Base-by-base conservation (phyloP, 805 yeast genomes). In the Candida germanica region DNA sequence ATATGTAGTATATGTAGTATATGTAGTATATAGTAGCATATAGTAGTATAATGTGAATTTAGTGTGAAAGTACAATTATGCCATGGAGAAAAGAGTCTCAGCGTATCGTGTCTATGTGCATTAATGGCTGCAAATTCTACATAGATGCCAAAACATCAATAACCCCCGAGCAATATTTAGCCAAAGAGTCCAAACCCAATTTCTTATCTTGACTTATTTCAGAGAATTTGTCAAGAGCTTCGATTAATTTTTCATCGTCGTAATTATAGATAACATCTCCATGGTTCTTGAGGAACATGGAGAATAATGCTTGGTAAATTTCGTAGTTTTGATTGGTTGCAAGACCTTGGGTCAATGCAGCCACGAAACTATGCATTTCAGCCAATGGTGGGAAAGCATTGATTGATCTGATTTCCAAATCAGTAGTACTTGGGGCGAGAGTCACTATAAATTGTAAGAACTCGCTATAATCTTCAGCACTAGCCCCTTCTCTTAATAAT, bases 381-480 rank as follows among this genome's bases (percentile, higher is more conserved):
- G 51, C 48, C 49, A 76, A 75, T 11, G 95, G 94, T 14, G 81
- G 78, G 33, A 71, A 63, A 2, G 82, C 56, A 47, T 79, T 74
- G 44, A 93, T 58, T 2, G 96, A 83, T 50, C 94, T 79, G 39
- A 93, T 79, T 58, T 93, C 99, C 39, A 93, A 59, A 56, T 93
- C 98, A 17, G 87, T 71, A 2, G 75, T 61, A 1, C 96, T 71
- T 4, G 97, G 96, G 0, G 96, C 71, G 24, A 86, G 71, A 2
- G 55, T 52, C 7, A 79, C 65, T 21, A 93, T 55, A 49, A 66
- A 74, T 1, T 56, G 51, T 40, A 87, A 66, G 52, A 91, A 82
- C 11, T 51, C 62, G 1, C 56, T 39, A 48, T 62, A 80, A 38
- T 79, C 71, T 0, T 42, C 44, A 0, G 41, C 16, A 19, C 59